Evolutionary conservation across 2,329 filamentous ascomycete genomes (phyloP).

Genomic region (Trichoderma afroharzianum): DNA sequence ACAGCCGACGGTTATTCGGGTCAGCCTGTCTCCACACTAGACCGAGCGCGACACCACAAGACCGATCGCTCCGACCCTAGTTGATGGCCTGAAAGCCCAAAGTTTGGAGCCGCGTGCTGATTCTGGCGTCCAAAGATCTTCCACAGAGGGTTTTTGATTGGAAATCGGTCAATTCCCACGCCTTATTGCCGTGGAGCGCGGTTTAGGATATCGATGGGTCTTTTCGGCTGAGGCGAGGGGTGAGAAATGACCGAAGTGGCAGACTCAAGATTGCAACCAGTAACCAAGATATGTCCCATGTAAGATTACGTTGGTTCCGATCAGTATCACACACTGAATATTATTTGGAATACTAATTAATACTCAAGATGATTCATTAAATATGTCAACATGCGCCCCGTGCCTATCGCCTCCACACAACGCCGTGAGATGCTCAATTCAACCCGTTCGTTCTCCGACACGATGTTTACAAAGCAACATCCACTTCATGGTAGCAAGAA

Average conservation of each 20-base stretch:
- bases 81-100: not conserved
- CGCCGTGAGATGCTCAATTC: not conserved
- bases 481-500: not conserved
- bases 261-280: not conserved
- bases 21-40: not conserved
- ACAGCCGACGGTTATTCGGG: slow-evolving; percentile 1
- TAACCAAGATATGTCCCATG: not conserved
- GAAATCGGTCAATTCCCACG: not conserved
- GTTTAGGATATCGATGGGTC: not conserved
- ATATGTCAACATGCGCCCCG: not conserved
- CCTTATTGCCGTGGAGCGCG: not conserved
- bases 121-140: not conserved
- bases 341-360: not conserved
- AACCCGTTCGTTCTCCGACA: not conserved
- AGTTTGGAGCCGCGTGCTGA: not conserved
- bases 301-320: not conserved
- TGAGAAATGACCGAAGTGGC: not conserved
- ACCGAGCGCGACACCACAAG: not conserved
- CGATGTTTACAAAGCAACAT: not conserved
- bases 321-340: not conserved
- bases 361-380: too few relatives aligned
- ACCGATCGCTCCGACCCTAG: slow-evolving; percentile 1
- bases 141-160: not conserved
- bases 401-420: not conserved
- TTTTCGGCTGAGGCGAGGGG: not conserved